Base-by-base conservation (phyloP, 2,329 filamentous ascomycete species). In the Neonectria coccinea region DNA sequence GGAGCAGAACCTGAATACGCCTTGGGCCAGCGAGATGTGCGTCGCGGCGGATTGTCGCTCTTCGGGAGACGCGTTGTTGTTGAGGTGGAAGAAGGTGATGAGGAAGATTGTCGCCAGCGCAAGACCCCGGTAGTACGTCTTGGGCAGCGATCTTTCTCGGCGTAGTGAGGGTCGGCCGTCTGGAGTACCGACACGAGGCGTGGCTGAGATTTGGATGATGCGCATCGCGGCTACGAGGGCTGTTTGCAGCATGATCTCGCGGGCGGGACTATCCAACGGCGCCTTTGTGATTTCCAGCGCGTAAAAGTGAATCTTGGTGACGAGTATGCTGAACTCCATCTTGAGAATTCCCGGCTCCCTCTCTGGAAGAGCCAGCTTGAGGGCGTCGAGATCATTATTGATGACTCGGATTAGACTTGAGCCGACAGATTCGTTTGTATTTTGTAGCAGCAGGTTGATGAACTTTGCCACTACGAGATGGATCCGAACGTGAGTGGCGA, bases 71-170 rank as follows among this genome's bases (percentile, higher is more conserved):
- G 66, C 66, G 0, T 44, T 22, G 1, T 31, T 47, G 2, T 64
- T 63, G 1, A 56, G 63, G 8, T 68, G 51, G 11, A 70, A 65
- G 48, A 70, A 70, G 1, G 63, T 70, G 6, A 70, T 50, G 20
- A 70, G 68, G 7, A 70, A 70, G 18, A 70, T 59, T 0, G 67
- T 68, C 0, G 68, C 62, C 6, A 70, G 70, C 0, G 54, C 67
- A 0, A 70, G 18, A 9, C 66, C 66, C 8, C 68, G 51, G 11
- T 70, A 67, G 2, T 69, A 67, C 4, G 58, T 67, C 41, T 70
- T 70, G 1, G 68, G 66, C 10, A 70, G 41, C 2, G 55, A 68
- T 1, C 58, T 52, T 18, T 68, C 63, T 12, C 50, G 56, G 2
- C 52, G 61, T 2, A 63, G 27, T 7, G 36, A 52, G 3, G 42